A percentile compares a stretch with the other conserved stretches of the same genome.
Conservation (phyloP, 306 rosid species). For the Begonia fuchsioides region DNA sequence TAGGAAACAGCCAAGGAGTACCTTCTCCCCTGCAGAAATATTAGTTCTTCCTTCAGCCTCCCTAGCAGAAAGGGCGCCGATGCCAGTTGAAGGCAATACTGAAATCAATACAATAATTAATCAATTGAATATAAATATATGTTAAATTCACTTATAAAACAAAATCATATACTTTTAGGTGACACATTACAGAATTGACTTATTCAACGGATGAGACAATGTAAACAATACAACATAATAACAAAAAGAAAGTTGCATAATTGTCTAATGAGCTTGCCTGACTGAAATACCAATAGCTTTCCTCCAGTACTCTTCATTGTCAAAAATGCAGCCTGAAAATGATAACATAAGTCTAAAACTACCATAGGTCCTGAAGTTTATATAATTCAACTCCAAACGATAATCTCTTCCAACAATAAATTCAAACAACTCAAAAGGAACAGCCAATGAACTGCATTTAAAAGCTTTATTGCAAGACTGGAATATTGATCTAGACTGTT, state of each 20-base stretch:
- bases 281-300: slow-evolving; percentile 85
- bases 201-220: too few relatives aligned
- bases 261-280: slow-evolving; percentile 47
- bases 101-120: slow-evolving; percentile 7
- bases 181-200: too few relatives aligned
- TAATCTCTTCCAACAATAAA: too few relatives aligned
- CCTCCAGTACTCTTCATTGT: slow-evolving; percentile 95
- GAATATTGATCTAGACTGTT: too few relatives aligned
- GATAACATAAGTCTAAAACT: slow-evolving; percentile 5
- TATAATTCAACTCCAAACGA: too few relatives aligned
- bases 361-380: background rate
- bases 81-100: slow-evolving; percentile 92
- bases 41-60: slow-evolving; percentile 98
- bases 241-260: background rate
- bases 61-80: slow-evolving; percentile 81
- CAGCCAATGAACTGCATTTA: too few relatives aligned
- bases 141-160: background rate
- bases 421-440: too few relatives aligned
- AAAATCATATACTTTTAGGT: too few relatives aligned
- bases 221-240: background rate
- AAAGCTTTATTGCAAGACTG: too few relatives aligned
- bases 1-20: slow-evolving; percentile 8
- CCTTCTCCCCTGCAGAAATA: slow-evolving; percentile 84
- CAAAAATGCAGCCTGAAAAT: slow-evolving; percentile 74
- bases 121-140: slow-evolving; percentile 3